phyloP scores from a whole-genome alignment of 2,329 filamentous ascomycete genomes.

The Cephalotrichum gorgonifer region DNA sequence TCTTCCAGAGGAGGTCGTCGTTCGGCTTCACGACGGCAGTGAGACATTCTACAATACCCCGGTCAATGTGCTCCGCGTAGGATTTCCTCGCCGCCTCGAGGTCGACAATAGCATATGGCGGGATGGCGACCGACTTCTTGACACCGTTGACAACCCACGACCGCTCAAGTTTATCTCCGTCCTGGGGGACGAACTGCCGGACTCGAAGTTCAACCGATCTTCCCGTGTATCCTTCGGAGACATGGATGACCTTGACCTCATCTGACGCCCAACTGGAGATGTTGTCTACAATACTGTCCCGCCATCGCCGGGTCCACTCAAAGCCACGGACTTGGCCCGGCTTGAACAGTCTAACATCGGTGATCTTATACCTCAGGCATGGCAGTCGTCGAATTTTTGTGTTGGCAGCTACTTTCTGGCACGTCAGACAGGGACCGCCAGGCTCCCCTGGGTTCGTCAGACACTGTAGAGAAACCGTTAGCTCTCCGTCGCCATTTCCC shows the following conservation, averaged over 20 bases:
- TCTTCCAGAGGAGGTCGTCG: constrained; percentile 32
- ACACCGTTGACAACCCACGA: constrained; percentile 40
- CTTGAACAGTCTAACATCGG: constrained; percentile 47
- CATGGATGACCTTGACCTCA: constrained; percentile 36
- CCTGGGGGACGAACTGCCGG: constrained; percentile 41
- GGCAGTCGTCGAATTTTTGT: constrained; percentile 43
- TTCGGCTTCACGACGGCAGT: constrained; percentile 20
- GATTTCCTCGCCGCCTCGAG: constrained; percentile 36
- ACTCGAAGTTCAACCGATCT: constrained; percentile 37
- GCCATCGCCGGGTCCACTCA: constrained; percentile 51
- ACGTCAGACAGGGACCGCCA: constrained; percentile 39
- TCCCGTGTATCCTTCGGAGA: constrained; percentile 45
- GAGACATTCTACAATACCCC: constrained; percentile 36
- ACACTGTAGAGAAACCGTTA: constrained; percentile 28
- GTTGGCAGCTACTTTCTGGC: constrained; percentile 35
- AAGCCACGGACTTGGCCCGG: constrained; percentile 46
- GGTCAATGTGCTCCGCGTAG: constrained; percentile 40
- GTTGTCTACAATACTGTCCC: constrained; percentile 41
- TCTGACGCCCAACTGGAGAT: constrained; percentile 45
- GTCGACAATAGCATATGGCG: constrained; percentile 46
- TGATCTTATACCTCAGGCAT: constrained; percentile 51
- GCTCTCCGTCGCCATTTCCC: background rate
- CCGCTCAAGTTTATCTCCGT: constrained; percentile 43
- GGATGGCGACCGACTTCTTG: constrained; percentile 37
- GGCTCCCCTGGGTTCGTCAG: constrained; percentile 36